Evolutionary conservation across 768 basidiomycete species (phyloP).

Genomic region (Sistotremastrum suecicum): DNA sequence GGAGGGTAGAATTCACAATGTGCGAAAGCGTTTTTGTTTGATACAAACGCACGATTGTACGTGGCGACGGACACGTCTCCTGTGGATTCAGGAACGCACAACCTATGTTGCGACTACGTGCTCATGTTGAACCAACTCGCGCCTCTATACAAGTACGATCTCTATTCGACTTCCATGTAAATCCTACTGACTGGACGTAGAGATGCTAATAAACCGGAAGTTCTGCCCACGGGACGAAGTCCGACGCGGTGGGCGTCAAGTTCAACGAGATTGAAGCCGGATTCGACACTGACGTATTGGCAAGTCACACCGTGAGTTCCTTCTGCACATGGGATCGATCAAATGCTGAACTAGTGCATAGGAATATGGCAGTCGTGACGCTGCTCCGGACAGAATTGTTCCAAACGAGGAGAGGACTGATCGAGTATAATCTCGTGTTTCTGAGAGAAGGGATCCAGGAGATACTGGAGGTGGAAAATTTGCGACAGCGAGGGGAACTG

Average conservation of each 20-base stretch:
- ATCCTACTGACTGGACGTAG: not conserved
- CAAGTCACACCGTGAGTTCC: conserved; percentile 60
- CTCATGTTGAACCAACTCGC: conserved; percentile 79
- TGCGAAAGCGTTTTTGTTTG: conserved; percentile 89
- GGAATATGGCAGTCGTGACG: conserved; percentile 30
- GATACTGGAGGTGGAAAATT: conserved; percentile 59
- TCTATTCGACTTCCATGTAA: not conserved
- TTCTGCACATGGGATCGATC: conserved; percentile 15
- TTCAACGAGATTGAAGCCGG: conserved; percentile 36
- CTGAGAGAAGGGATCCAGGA: conserved; percentile 74
- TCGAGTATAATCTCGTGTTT: conserved; percentile 81
- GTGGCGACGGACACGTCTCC: conserved; percentile 91
- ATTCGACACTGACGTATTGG: conserved; percentile 76
- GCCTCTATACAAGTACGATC: conserved; percentile 62
- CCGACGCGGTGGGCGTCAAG: conserved; percentile 10
- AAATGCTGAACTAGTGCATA: not conserved
- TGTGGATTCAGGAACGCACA: conserved; percentile 78
- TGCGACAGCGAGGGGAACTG: too few species aligned
- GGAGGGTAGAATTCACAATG: conserved; percentile 60
- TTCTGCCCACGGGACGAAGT: conserved; percentile 8
- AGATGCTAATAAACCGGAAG: conserved; percentile 12
- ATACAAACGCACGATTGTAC: conserved; percentile 70
- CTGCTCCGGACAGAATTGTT: conserved; percentile 60
- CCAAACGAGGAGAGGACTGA: conserved; percentile 55
- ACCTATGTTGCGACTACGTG: conserved; percentile 83